Conservation (phyloP, 345 rosid genomes). For the Crucihimalaya himalaica region DNA sequence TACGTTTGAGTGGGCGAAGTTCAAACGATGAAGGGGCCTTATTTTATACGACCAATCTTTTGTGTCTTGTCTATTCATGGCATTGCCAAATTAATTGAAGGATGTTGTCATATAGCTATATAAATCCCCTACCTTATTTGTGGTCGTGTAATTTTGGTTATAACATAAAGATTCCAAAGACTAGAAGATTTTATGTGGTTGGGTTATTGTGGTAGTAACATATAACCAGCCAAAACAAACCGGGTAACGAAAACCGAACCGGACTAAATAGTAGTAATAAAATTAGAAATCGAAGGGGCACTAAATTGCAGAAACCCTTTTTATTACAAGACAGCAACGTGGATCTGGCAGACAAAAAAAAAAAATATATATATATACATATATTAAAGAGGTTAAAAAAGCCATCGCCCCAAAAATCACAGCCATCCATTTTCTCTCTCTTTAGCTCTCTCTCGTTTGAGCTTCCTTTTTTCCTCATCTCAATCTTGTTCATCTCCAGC, state of each 20-base stretch:
- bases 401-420: constrained; percentile 29
- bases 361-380: background rate
- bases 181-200: constrained; percentile 4
- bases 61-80: background rate
- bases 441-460: constrained; percentile 15
- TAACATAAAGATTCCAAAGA: background rate
- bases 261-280: constrained; percentile 27
- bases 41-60: background rate
- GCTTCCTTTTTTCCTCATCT: constrained; percentile 26
- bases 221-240: background rate
- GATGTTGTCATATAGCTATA: background rate
- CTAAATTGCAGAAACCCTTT: background rate
- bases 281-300: background rate
- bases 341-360: constrained; percentile 34
- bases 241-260: constrained; percentile 11
- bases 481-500: constrained; percentile 8
- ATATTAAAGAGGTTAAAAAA: constrained; percentile 30
- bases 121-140: background rate
- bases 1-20: background rate
- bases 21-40: background rate
- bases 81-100: background rate
- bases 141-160: constrained; percentile 2
- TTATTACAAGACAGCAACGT: constrained; percentile 35
- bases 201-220: background rate
- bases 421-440: constrained; percentile 37